Conservation (phyloP, 176 grass and related monocot species). For the Eremochloa ophiuroides region DNA sequence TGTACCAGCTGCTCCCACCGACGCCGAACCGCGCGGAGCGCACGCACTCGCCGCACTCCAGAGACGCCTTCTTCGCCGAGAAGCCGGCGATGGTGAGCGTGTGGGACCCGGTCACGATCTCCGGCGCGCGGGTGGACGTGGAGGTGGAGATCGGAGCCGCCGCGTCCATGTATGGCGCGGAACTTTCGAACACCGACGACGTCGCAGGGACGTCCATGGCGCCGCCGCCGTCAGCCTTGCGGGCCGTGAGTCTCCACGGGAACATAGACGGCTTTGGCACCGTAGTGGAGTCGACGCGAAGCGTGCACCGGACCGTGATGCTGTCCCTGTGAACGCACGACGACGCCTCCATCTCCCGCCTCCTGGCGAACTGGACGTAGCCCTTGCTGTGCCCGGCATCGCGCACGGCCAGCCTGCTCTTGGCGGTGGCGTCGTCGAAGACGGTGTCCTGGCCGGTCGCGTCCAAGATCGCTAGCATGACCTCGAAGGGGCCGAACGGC, state of each 20-base stretch:
- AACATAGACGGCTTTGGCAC: not conserved
- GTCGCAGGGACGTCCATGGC: not conserved
- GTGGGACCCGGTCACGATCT: not conserved
- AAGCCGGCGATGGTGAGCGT: not conserved
- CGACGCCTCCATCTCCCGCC: constrained; percentile 24
- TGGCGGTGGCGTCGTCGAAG: not conserved
- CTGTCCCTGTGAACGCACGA: not conserved
- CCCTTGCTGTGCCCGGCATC: not conserved
- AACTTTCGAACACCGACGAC: not conserved
- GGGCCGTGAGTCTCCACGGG: not conserved
- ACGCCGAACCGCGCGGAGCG: not conserved
- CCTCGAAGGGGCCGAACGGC: not conserved
- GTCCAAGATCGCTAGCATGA: constrained; percentile 15
- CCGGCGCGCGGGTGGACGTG: not conserved
- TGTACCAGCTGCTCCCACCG: constrained; percentile 14
- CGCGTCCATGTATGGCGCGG: not conserved
- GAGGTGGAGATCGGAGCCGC: not conserved
- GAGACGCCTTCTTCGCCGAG: not conserved
- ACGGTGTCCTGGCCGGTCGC: not conserved
- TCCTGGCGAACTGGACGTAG: constrained; percentile 4
- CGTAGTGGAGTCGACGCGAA: not conserved
- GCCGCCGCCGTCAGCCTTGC: not conserved
- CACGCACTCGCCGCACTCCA: constrained; percentile 2
- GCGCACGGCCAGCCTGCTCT: not conserved
- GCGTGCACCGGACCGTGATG: not conserved